Conservation (phyloP, 768 basidiomycete species). For the Phlebiopsis flavidoalba region DNA sequence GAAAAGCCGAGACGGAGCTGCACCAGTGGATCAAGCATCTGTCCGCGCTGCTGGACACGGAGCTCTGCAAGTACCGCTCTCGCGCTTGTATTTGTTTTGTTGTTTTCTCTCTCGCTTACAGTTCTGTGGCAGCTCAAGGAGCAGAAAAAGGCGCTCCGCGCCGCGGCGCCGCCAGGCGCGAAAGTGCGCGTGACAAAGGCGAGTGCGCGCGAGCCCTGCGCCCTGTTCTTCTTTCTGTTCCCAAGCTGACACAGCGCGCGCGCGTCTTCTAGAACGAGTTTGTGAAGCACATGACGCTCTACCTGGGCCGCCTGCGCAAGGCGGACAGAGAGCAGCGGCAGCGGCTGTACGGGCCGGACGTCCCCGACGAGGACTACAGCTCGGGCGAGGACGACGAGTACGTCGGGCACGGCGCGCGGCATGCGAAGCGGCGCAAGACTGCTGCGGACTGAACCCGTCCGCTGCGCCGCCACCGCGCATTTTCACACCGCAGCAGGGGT, state of each 20-base stretch:
- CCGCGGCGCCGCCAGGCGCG: constrained; percentile 32
- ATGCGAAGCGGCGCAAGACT: constrained; percentile 19
- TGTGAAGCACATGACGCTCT: constrained; percentile 52
- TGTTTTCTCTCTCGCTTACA: not conserved
- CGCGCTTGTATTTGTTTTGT: not conserved
- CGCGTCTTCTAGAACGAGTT: constrained; percentile 61
- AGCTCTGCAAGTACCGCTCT: constrained; percentile 57
- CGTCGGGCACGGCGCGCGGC: constrained; percentile 28
- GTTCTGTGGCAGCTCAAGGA: constrained; percentile 48
- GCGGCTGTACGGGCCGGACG: constrained; percentile 36
- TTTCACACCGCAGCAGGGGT: too few relatives aligned
- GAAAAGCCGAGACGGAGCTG: constrained; percentile 37
- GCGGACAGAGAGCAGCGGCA: constrained; percentile 48
- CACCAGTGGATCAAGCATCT: constrained; percentile 71
- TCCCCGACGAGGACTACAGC: constrained; percentile 34
- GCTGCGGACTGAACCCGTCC: not conserved
- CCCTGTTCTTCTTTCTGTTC: not conserved
- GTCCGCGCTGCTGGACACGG: constrained; percentile 51
- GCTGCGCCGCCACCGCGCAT: too few relatives aligned
- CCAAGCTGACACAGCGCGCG: not conserved
- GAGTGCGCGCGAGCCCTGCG: constrained; percentile 9
- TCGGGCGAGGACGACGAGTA: constrained; percentile 55
- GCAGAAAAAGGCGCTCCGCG: constrained; percentile 52
- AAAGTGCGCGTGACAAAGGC: constrained; percentile 61
- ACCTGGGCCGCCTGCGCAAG: constrained; percentile 58